Percentiles rank a stretch among this genome's conserved stretches.
Evolutionary conservation across 1,284 basidiomycete species (phyloP).

Genomic region (Ustilago sp.): DNA sequence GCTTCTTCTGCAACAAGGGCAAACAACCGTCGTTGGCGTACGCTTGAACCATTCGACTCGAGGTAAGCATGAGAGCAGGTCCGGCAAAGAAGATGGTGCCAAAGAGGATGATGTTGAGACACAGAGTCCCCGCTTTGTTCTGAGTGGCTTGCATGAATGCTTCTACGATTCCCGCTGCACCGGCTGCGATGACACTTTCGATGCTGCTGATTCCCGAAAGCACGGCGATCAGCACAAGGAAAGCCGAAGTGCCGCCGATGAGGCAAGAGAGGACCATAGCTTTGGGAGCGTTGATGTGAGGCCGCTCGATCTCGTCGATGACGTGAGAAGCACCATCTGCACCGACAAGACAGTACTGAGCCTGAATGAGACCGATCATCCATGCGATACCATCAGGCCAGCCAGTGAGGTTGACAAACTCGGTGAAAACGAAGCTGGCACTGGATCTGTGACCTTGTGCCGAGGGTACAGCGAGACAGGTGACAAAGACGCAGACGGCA

Average conservation of each 20-base stretch:
- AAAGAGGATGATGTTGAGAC: conserved; percentile 27
- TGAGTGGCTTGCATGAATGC: conserved; percentile 32
- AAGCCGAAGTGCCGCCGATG: conserved; percentile 36
- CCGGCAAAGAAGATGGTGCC: conserved; percentile 39
- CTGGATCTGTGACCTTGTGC: conserved; percentile 21
- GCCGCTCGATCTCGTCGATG: conserved; percentile 47
- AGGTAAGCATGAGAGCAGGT: conserved; percentile 41
- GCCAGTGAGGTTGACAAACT: conserved; percentile 48
- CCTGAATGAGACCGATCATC: conserved; percentile 47
- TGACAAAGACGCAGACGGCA: conserved; percentile 37
- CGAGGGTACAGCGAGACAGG: conserved; percentile 32
- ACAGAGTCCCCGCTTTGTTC: conserved; percentile 25
- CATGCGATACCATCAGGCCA: conserved; percentile 51
- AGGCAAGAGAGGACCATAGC: conserved; percentile 49
- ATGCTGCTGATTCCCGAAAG: conserved; percentile 36
- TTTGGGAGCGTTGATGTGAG: conserved; percentile 45
- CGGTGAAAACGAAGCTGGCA: conserved; percentile 44
- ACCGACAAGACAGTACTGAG: conserved; percentile 50
- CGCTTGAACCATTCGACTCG: conserved; percentile 41
- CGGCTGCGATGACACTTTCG: conserved; percentile 30
- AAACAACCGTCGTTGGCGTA: conserved; percentile 44
- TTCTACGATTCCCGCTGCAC: conserved; percentile 30
- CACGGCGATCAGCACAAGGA: conserved; percentile 42
- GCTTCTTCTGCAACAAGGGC: conserved; percentile 29
- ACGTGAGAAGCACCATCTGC: conserved; percentile 46